Base-by-base conservation (phyloP, 192 early-diverging fungal genomes). In the Rhizophagus prolifer region DNA sequence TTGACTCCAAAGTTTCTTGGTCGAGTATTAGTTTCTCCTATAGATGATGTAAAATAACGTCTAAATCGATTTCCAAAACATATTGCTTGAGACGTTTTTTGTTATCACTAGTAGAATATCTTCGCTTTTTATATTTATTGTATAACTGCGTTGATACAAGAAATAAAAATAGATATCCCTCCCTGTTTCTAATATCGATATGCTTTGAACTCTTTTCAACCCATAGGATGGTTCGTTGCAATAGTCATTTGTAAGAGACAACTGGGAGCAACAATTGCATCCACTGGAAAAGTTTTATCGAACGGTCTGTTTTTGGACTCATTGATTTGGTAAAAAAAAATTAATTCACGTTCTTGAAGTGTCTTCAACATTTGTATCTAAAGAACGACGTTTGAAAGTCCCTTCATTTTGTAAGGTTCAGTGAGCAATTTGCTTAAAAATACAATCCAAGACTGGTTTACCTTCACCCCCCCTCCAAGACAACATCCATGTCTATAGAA, bases 161-260 rank as follows among this genome's bases (percentile, higher is more conserved):
- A 74, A 74, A 62, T 46, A 74, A 74, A 46, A 74, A 38, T 62
- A 26, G 1, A 74, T 74, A 41, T 36, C 1, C 26, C 36, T n/a
- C 3, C n/a, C 19, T 5, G 2, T 25, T 23, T 31, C 72, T 26
- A 74, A 74, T 63, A n/a, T n/a, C n/a, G n/a, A n/a, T n/a, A 63
- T 74, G 0, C 59, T 54, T 36, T 19, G 9, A 74, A 74, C 58
- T 16, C 30, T 62, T 74, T 74, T 74, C 50, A 74, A 25, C 9
- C 72, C 72, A 74, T 71, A 58, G 30, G 26, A 71, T 71, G 36
- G 21, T 31, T 58, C 19, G 0, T 58, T 8, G 10, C 12, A 19
- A 25, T 26, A 41, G 72, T 74, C 28, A 74, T 74, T n/a, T 74
- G 59, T 30, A 74, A 60, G 19, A 74, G 36, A 7, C 16, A 60